Evolutionary conservation across 2,329 filamentous ascomycete species (phyloP).

Genomic region (Microdochium bolleyi): DNA sequence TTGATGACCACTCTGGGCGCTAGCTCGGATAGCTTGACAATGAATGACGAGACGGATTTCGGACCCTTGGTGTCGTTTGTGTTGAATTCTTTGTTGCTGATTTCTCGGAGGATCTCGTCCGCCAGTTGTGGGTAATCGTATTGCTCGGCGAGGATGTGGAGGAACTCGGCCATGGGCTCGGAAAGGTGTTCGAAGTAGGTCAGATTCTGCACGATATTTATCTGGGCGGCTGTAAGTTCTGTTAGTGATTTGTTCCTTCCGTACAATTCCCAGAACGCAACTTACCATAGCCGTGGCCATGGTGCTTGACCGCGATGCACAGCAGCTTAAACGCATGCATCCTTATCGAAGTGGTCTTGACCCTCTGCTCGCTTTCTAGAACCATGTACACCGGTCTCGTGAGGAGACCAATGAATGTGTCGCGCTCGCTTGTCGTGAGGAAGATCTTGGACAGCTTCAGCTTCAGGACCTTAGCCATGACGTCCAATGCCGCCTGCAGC

Average conservation of each 20-base stretch:
- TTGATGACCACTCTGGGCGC: conserved; percentile 90
- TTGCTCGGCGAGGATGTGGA: conserved; percentile 92
- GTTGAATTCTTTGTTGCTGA: conserved; percentile 97
- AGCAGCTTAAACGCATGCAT: conserved; percentile 98
- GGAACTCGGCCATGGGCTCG: conserved; percentile 96
- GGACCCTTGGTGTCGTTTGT: conserved; percentile 92
- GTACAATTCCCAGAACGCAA: conserved; percentile 1
- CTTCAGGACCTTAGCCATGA: conserved; percentile 93
- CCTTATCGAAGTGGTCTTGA: conserved; percentile 79
- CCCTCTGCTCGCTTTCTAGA: conserved; percentile 85
- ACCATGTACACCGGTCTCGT: conserved; percentile 91
- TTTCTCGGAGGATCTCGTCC: conserved; percentile 86
- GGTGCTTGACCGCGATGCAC: conserved; percentile 94
- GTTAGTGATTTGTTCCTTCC: conserved; percentile 3
- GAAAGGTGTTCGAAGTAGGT: conserved; percentile 99
- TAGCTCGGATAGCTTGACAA: conserved; percentile 87
- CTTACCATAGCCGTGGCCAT: conserved; percentile 90
- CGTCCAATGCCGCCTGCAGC: conserved; percentile 79
- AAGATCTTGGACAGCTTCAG: conserved; percentile 90
- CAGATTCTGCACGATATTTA: conserved; percentile 93
- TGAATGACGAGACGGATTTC: conserved; percentile 91
- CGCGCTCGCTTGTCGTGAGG: conserved; percentile 88
- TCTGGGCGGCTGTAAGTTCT: conserved; percentile 65
- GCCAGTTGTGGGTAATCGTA: conserved; percentile 95
- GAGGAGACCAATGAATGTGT: conserved; percentile 88